Percentiles rank a stretch among this genome's conserved stretches.
These are phyloP conservation scores for Boletus sensibilis DNA, from an alignment of 768 basidiomycete genomes.

Conservation along the genomic window DNA sequence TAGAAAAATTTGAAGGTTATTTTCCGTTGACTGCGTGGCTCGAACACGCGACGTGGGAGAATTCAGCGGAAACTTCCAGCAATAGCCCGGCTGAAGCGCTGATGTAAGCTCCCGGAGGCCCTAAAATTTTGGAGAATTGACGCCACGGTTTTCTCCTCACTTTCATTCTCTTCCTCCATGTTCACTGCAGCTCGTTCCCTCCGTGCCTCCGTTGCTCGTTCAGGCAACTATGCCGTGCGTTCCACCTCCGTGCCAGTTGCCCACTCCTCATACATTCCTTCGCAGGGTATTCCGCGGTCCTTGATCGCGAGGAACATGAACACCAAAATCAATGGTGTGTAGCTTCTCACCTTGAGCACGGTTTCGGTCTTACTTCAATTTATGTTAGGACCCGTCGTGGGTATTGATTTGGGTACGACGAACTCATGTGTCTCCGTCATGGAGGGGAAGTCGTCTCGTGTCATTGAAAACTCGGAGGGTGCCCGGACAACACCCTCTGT, in stretches of 20 bases:
- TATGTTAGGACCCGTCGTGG: slow-evolving; percentile 75
- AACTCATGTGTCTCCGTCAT: slow-evolving; percentile 92
- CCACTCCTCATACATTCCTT: slow-evolving; percentile 4
- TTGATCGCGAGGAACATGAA: slow-evolving; percentile 91
- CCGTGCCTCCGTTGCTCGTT: slow-evolving; percentile 56
- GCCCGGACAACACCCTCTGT: slow-evolving; percentile 97
- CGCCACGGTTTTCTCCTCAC: slow-evolving; percentile 32
- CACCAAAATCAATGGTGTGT: slow-evolving; percentile 84
- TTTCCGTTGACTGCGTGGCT: neutral
- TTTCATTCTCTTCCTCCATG: slow-evolving; percentile 59
- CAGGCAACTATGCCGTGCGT: slow-evolving; percentile 64
- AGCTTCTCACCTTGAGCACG: neutral
- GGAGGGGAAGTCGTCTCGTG: slow-evolving; percentile 93
- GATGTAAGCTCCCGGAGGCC: slow-evolving; percentile 32
- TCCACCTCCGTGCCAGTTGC: neutral
- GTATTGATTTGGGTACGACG: slow-evolving; percentile 95
- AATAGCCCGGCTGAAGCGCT: slow-evolving; percentile 10
- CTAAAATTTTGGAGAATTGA: slow-evolving; percentile 45
- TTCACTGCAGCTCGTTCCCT: slow-evolving; percentile 66
- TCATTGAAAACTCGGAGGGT: slow-evolving; percentile 98
- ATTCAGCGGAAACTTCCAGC: slow-evolving; percentile 17
- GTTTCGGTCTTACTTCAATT: neutral
- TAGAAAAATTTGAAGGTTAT: neutral
- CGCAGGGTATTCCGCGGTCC: slow-evolving; percentile 64
- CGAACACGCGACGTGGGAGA: slow-evolving; percentile 12